Percentiles rank a stretch among this genome's conserved stretches.
Conservation (phyloP, 495 filamentous ascomycete genomes). For the Daldinia grandis region DNA sequence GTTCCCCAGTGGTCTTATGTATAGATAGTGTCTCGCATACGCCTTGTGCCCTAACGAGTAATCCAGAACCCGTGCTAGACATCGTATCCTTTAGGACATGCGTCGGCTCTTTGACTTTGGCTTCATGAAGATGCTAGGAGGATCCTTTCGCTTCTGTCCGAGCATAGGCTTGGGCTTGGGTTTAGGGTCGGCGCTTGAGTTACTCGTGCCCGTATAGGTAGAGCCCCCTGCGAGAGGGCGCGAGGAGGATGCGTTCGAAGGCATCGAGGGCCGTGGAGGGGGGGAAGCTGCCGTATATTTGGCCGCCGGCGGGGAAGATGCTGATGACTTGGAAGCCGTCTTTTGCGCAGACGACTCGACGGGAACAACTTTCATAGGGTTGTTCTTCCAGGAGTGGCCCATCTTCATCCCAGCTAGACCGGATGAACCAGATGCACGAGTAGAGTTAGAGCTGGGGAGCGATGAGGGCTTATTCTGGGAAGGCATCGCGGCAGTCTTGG, state of each 20-base stretch:
- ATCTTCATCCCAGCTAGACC: constrained; percentile 33
- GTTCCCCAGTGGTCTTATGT: not conserved
- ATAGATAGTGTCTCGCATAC: not conserved
- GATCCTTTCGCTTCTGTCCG: constrained; percentile 42
- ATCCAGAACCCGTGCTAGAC: not conserved
- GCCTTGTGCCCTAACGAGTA: not conserved
- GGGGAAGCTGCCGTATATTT: not conserved
- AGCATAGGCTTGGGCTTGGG: constrained; percentile 3
- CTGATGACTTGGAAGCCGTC: not conserved
- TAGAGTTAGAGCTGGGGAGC: not conserved
- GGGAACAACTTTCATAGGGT: constrained; percentile 8
- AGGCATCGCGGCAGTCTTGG: not conserved
- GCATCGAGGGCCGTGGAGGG: not conserved
- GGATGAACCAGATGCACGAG: not conserved
- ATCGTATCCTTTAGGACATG: constrained; percentile 12
- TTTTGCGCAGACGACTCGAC: constrained; percentile 6
- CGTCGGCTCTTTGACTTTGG: constrained; percentile 38
- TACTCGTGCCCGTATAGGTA: not conserved
- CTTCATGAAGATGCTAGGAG: constrained; percentile 48
- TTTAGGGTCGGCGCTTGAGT: constrained; percentile 6
- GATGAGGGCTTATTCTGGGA: not conserved
- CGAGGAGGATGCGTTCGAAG: not conserved
- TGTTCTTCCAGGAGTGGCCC: constrained; percentile 18
- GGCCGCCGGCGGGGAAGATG: constrained; percentile 1
- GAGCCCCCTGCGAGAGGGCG: not conserved